phyloP scores from a whole-genome alignment of 345 rosid genomes.

The Bruguiera sexangula region DNA sequence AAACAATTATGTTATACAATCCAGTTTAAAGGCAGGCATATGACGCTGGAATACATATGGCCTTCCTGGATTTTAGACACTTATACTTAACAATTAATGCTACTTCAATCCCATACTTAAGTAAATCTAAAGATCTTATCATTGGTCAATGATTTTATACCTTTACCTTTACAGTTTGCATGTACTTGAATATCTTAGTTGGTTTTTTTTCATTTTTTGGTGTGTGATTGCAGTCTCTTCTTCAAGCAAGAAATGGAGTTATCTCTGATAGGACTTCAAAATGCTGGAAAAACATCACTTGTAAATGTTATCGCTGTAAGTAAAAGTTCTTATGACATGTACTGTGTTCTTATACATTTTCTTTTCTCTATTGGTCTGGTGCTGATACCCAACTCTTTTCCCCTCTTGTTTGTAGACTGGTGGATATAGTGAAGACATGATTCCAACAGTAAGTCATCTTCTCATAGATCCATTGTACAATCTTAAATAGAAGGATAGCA shows the following conservation, averaged over 20 bases:
- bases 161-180: not conserved
- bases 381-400: conserved; percentile 19
- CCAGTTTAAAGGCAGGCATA: too few relatives aligned
- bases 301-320: conserved; percentile 81
- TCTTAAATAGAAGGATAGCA: not conserved
- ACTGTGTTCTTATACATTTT: not conserved
- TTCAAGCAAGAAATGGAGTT: conserved; percentile 91
- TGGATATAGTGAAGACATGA: conserved; percentile 92
- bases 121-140: too few relatives aligned
- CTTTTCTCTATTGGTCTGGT: conserved; percentile 10
- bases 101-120: too few relatives aligned
- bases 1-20: too few relatives aligned
- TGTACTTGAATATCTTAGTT: not conserved
- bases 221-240: conserved; percentile 54
- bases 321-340: conserved; percentile 11
- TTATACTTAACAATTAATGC: too few relatives aligned
- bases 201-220: not conserved
- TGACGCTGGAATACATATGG: too few relatives aligned
- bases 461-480: not conserved
- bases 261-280: conserved; percentile 83
- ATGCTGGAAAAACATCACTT: conserved; percentile 87
- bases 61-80: too few relatives aligned
- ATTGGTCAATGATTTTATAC: not conserved
- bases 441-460: conserved; percentile 58
- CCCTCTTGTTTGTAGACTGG: conserved; percentile 51